These are phyloP conservation scores for Rostrohypoxylon terebratum DNA, from an alignment of 495 filamentous ascomycete species.

Conservation along the genomic window DNA sequence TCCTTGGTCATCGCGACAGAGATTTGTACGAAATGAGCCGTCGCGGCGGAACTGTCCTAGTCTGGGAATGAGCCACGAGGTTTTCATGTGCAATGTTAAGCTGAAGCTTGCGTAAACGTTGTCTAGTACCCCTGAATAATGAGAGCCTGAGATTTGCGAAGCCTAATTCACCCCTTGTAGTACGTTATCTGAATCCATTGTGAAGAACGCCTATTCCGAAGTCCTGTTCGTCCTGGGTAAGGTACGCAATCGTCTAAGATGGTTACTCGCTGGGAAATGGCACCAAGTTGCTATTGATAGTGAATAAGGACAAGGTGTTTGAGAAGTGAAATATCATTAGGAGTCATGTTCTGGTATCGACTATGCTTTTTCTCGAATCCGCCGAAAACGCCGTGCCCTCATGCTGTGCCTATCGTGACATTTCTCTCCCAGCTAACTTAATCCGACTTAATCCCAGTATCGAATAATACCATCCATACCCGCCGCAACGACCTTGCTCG, in stretches of 20 bases:
- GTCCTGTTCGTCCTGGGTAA: too few species aligned
- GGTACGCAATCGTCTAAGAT: background rate
- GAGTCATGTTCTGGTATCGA: constrained; percentile 37
- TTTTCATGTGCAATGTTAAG: background rate
- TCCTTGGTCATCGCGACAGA: background rate
- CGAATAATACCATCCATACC: constrained; percentile 89
- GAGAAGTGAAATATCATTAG: constrained; percentile 27
- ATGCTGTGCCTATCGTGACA: constrained; percentile 10
- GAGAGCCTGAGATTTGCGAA: background rate
- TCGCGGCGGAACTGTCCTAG: constrained; percentile 1
- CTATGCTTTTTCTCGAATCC: constrained; percentile 23
- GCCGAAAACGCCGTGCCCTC: constrained; percentile 28
- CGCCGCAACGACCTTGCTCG: constrained; percentile 90
- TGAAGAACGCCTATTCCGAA: too few species aligned
- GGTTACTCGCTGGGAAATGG: background rate
- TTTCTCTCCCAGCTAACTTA: background rate
- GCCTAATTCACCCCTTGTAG: background rate
- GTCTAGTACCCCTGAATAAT: background rate
- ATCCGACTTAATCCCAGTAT: constrained; percentile 85
- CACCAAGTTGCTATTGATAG: background rate
- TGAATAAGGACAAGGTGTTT: background rate
- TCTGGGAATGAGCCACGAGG: background rate
- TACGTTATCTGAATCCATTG: too few species aligned
- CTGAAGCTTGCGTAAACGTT: background rate
- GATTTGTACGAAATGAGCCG: background rate